A percentile compares a stretch with the other conserved stretches of the same genome.
Conservation (phyloP, 192 early-diverging fungal species). For the Backusella tarrabulga region DNA sequence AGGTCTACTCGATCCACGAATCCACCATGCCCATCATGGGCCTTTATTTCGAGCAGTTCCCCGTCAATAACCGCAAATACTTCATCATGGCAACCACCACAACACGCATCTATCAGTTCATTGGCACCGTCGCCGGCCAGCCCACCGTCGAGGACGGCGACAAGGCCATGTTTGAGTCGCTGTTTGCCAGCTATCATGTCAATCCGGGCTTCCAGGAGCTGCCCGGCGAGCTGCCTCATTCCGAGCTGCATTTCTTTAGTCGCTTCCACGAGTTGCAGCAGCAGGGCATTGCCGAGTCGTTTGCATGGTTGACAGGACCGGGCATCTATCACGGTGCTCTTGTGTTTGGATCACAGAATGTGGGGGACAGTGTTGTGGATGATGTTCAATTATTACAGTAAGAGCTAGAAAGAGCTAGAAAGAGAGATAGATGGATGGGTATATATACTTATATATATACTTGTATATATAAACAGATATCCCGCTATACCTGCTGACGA, state of each 20-base stretch:
- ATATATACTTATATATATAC: neutral
- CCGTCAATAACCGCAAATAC: constrained; percentile 68
- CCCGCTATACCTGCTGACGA: constrained; percentile 45
- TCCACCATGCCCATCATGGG: constrained; percentile 72
- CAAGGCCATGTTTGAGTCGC: constrained; percentile 67
- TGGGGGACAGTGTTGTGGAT: constrained; percentile 79
- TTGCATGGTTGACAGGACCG: constrained; percentile 90
- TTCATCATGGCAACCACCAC: constrained; percentile 81
- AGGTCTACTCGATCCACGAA: constrained; percentile 72
- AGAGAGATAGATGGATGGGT: neutral
- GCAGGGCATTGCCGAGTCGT: constrained; percentile 68
- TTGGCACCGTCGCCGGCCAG: constrained; percentile 56
- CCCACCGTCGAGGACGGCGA: constrained; percentile 32
- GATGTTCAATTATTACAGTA: constrained; percentile 83
- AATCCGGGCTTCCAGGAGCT: constrained; percentile 65
- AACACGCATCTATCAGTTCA: constrained; percentile 88
- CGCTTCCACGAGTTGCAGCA: constrained; percentile 65
- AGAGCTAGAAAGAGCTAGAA: constrained; percentile 11
- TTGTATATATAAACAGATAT: constrained; percentile 33
- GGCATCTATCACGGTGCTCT: constrained; percentile 88
- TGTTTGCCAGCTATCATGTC: constrained; percentile 72
- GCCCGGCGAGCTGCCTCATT: constrained; percentile 53
- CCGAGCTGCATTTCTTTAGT: constrained; percentile 69
- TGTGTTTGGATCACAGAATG: constrained; percentile 68
- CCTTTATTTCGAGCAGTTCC: constrained; percentile 81